Evolutionary conservation across 495 filamentous ascomycete genomes (phyloP).

Genomic region (Penicillium paradoxum): DNA sequence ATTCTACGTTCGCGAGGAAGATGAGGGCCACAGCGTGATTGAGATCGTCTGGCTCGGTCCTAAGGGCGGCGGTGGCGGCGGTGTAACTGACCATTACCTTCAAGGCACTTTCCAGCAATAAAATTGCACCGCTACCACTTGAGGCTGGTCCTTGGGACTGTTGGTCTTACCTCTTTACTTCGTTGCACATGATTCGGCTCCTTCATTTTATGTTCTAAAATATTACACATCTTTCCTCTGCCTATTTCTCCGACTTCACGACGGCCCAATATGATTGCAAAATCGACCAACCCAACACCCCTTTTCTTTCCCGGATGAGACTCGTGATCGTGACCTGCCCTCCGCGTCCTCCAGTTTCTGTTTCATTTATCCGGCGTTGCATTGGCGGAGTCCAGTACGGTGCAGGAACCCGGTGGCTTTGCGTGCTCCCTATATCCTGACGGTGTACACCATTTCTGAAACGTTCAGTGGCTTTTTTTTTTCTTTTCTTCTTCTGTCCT

Average conservation of each 20-base stretch:
- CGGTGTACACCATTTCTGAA: constrained; percentile 4
- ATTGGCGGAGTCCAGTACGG: constrained; percentile 29
- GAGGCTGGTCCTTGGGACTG: constrained; percentile 26
- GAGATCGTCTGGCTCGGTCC: constrained; percentile 49
- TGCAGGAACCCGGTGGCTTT: constrained; percentile 24
- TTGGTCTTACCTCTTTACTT: constrained; percentile 19
- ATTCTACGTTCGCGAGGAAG: constrained; percentile 44
- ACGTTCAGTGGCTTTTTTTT: constrained; percentile 7
- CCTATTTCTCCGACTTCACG: constrained; percentile 17
- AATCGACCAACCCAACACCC: constrained; percentile 8
- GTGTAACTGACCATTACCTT: constrained; percentile 30
- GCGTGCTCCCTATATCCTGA: constrained; percentile 25
- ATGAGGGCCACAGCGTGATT: constrained; percentile 44
- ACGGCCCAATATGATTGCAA: constrained; percentile 20
- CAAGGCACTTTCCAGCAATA: constrained; percentile 28
- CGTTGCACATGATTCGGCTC: constrained; percentile 39
- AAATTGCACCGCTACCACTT: constrained; percentile 5
- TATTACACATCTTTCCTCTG: constrained; percentile 10
- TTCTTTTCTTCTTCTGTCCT: constrained; percentile 1
- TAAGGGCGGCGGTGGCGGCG: constrained; percentile 40
- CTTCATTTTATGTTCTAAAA: constrained; percentile 16
- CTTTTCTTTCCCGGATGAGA: constrained; percentile 22
- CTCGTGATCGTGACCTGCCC: constrained; percentile 21
- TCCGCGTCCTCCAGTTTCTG: constrained; percentile 24
- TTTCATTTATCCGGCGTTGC: constrained; percentile 33